Percentiles rank a stretch among this genome's conserved stretches.
Conservation (phyloP, 805 yeast species). For the Yamadazyma scolyti region DNA sequence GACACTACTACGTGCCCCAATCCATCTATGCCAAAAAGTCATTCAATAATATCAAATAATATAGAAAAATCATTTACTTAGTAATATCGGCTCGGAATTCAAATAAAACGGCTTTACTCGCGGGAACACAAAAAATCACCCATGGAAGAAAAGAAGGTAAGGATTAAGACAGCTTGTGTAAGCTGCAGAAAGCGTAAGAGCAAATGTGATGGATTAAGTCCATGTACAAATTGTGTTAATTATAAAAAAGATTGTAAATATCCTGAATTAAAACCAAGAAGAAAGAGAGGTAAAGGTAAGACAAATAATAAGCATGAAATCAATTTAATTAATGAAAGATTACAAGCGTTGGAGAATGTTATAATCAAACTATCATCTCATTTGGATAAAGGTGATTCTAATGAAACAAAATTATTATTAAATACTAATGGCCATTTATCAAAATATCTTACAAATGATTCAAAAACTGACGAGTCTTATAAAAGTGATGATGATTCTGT, state of each 20-base stretch:
- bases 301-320: slow-evolving; percentile 9
- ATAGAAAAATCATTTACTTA: too few relatives aligned
- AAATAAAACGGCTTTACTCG: too few relatives aligned
- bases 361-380: slow-evolving; percentile 15
- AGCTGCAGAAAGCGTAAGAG: slow-evolving; percentile 46
- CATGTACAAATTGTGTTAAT: slow-evolving; percentile 40
- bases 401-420: background rate
- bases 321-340: slow-evolving; percentile 9
- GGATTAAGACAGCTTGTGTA: slow-evolving; percentile 41
- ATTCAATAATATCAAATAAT: too few relatives aligned
- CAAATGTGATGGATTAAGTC: slow-evolving; percentile 46
- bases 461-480: background rate
- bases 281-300: slow-evolving; percentile 13
- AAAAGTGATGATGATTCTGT: background rate
- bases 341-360: slow-evolving; percentile 18
- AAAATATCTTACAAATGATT: background rate
- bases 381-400: too few relatives aligned
- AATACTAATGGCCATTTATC: background rate
- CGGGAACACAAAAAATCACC: too few relatives aligned
- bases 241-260: slow-evolving; percentile 29
- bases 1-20: too few relatives aligned
- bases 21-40: too few relatives aligned
- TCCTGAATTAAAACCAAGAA: slow-evolving; percentile 13
- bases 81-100: too few relatives aligned
- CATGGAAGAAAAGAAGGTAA: background rate